These are phyloP conservation scores for Guyanaporus albipodus DNA, from an alignment of 768 basidiomycete genomes.

Conservation along the genomic window DNA sequence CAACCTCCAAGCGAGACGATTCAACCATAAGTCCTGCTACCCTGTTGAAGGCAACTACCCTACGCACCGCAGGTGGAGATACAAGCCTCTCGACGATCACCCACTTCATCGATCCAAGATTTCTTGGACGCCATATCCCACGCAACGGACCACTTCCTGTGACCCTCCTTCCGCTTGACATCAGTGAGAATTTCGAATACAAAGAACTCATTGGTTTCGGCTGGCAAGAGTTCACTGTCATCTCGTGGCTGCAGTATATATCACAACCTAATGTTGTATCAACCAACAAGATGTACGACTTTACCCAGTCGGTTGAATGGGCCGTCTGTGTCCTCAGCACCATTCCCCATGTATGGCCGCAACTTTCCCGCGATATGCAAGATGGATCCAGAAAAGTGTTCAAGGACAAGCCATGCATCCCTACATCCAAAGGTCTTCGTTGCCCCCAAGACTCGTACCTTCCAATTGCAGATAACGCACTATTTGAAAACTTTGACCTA, in stretches of 20 bases:
- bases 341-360: conserved; percentile 67
- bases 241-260: conserved; percentile 71
- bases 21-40: conserved; percentile 34
- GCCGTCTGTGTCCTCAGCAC: conserved; percentile 68
- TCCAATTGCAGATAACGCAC: conserved; percentile 58
- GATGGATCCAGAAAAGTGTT: conserved; percentile 34
- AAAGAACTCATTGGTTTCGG: conserved; percentile 56
- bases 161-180: conserved; percentile 36
- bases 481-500: neutral
- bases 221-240: conserved; percentile 70
- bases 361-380: conserved; percentile 39
- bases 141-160: conserved; percentile 72
- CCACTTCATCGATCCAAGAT: conserved; percentile 62
- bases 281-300: conserved; percentile 46
- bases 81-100: conserved; percentile 60
- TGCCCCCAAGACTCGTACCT: conserved; percentile 72
- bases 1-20: conserved; percentile 13
- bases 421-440: conserved; percentile 55
- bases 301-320: conserved; percentile 63
- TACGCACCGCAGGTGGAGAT: conserved; percentile 44
- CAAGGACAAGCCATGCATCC: conserved; percentile 36
- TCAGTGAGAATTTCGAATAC: conserved; percentile 56
- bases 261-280: conserved; percentile 40
- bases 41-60: conserved; percentile 65
- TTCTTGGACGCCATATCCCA: conserved; percentile 53